These are phyloP conservation scores for Colletotrichum sp. DNA, from an alignment of 2,329 filamentous ascomycete genomes.

Conservation along the genomic window DNA sequence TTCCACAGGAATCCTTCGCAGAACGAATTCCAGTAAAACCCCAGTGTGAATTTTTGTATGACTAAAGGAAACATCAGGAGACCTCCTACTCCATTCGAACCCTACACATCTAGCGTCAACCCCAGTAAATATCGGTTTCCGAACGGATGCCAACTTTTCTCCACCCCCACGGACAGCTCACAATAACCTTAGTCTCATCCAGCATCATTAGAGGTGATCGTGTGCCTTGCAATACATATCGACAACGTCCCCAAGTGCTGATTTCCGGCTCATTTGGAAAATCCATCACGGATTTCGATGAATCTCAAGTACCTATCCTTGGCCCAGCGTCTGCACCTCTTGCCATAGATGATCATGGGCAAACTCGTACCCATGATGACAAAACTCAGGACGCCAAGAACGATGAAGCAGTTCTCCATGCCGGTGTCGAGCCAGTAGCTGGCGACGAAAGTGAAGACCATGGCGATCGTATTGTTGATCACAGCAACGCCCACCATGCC, in stretches of 20 bases:
- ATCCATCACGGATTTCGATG: conserved; percentile 50
- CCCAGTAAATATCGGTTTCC: not conserved
- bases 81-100: no score
- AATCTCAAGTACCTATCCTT: conserved; percentile 49
- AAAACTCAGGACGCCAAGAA: conserved; percentile 55
- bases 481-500: conserved; percentile 64
- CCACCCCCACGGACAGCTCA: not conserved
- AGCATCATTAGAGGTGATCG: not conserved
- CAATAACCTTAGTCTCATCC: not conserved
- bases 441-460: conserved; percentile 58
- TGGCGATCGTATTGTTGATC: conserved; percentile 61
- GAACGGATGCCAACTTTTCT: not conserved
- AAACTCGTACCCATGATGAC: conserved; percentile 54
- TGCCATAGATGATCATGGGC: conserved; percentile 61
- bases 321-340: conserved; percentile 53
- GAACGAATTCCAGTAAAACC: not conserved
- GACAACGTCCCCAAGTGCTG: not conserved
- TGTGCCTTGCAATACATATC: not conserved
- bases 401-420: conserved; percentile 54
- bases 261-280: not conserved
- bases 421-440: conserved; percentile 54
- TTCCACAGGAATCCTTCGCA: not conserved
- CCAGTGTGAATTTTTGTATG: not conserved
- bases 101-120: no score
- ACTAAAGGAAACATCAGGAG: not conserved